phyloP scores from a whole-genome alignment of 2,329 filamentous ascomycete species.

The Hymenoscyphus scutula region DNA sequence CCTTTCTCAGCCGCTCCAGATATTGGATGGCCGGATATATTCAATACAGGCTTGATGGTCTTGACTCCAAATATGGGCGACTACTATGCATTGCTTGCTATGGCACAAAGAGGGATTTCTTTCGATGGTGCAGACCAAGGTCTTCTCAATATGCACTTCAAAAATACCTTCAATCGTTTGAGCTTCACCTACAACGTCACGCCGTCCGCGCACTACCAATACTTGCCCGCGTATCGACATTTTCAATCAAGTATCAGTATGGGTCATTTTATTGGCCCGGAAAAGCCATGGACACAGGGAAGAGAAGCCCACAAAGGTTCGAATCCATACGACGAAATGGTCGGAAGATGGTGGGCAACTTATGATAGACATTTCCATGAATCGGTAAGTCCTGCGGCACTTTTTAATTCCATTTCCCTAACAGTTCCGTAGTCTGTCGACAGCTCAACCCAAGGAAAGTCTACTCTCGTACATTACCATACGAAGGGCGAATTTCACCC shows the following conservation, averaged over 20 bases:
- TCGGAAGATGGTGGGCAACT: slow-evolving; percentile 89
- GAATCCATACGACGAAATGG: slow-evolving; percentile 76
- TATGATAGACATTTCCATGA: slow-evolving; percentile 81
- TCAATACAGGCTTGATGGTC: slow-evolving; percentile 98
- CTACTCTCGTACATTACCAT: slow-evolving; percentile 35
- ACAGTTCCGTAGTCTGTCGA: slow-evolving; percentile 27
- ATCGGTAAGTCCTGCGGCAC: slow-evolving; percentile 41
- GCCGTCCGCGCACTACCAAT: slow-evolving; percentile 94
- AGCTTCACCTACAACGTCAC: slow-evolving; percentile 98
- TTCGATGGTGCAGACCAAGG: slow-evolving; percentile 98
- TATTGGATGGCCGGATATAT: slow-evolving; percentile 96
- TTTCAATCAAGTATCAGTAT: slow-evolving; percentile 86
- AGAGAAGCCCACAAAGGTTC: slow-evolving; percentile 52
- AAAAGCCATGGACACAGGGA: slow-evolving; percentile 83
- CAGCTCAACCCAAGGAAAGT: slow-evolving; percentile 20
- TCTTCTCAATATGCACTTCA: slow-evolving; percentile 90
- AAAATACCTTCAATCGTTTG: slow-evolving; percentile 77
- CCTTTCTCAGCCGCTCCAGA: slow-evolving; percentile 77
- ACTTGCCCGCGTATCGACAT: slow-evolving; percentile 90
- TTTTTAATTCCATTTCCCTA: slow-evolving; percentile 14
- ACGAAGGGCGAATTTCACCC: slow-evolving; percentile 37
- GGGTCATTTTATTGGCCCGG: slow-evolving; percentile 89
- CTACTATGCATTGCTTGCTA: slow-evolving; percentile 78
- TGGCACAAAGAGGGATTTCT: slow-evolving; percentile 83
- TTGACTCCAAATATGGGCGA: slow-evolving; percentile 82